Evolutionary conservation across 2,329 filamentous ascomycete species (phyloP).

Genomic region (Neopestalotiopsis clavispora): DNA sequence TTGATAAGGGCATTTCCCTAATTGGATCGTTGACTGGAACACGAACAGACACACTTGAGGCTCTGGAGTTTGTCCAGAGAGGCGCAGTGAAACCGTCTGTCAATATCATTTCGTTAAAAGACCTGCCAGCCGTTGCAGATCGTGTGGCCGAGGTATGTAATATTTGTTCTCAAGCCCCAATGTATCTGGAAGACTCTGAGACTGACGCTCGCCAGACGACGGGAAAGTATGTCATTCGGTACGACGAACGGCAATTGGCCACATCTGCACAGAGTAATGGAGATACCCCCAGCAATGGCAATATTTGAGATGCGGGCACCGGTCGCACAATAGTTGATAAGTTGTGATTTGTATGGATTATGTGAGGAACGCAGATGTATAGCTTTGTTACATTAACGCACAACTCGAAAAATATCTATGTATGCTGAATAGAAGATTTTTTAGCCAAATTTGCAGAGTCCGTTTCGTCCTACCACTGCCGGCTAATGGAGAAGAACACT

Average conservation of each 20-base stretch:
- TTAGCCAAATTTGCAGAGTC: too few relatives aligned
- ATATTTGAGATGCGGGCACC: too few relatives aligned
- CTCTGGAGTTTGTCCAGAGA: constrained; percentile 42
- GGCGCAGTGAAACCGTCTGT: constrained; percentile 34
- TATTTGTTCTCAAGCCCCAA: background rate
- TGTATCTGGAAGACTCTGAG: background rate
- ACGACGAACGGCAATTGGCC: background rate
- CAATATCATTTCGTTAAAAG: background rate
- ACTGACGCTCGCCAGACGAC: background rate
- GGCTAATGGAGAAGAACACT: background rate
- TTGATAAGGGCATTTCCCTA: constrained; percentile 40
- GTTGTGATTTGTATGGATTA: too few relatives aligned
- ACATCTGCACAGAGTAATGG: too few relatives aligned
- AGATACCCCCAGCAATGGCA: too few relatives aligned
- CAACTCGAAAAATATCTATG: too few relatives aligned
- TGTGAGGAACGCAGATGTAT: too few relatives aligned
- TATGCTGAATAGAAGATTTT: too few relatives aligned
- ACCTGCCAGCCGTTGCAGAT: background rate
- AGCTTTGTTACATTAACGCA: too few relatives aligned
- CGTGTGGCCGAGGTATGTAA: constrained; percentile 5
- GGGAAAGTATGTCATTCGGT: constrained; percentile 10
- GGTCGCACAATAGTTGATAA: too few relatives aligned
- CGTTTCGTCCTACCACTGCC: background rate
- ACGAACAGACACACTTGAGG: constrained; percentile 43
- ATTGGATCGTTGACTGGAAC: constrained; percentile 42